Evolutionary conservation across 1,284 basidiomycete genomes (phyloP).

Genomic region (Puccinia triticina): DNA sequence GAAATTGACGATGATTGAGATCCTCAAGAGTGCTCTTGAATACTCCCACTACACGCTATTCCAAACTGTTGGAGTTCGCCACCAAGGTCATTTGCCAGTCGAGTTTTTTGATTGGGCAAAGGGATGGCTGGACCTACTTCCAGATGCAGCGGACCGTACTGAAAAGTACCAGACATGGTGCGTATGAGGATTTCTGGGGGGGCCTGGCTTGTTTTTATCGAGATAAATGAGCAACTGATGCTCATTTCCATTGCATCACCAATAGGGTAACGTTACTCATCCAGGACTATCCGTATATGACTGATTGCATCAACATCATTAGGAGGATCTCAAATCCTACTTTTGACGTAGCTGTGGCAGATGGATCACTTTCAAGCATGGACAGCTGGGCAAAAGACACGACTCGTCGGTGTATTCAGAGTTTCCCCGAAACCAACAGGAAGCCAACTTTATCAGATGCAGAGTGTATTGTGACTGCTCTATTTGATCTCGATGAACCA

Average conservation of each 20-base stretch:
- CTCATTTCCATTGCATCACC: background rate
- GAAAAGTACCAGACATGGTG: constrained; percentile 1
- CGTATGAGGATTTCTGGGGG: background rate
- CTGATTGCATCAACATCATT: background rate
- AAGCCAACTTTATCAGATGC: background rate
- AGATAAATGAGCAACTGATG: background rate
- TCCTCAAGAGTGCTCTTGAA: background rate
- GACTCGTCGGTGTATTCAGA: background rate
- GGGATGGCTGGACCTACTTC: background rate
- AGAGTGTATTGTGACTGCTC: background rate
- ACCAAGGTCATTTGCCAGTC: background rate
- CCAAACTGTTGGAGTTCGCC: constrained; percentile 4
- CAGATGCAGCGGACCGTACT: background rate
- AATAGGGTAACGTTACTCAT: background rate
- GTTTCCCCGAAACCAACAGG: background rate
- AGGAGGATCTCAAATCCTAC: background rate
- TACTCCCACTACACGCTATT: background rate
- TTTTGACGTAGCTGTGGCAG: background rate
- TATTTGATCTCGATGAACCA: background rate
- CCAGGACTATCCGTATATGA: background rate
- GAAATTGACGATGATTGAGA: background rate
- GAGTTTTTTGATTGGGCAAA: background rate
- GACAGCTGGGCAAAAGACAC: background rate
- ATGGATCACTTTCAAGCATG: too few relatives aligned
- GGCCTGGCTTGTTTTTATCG: background rate